Evolutionary conservation across 108 stramenopile genomes (phyloP), one percentile per base, ranked within the genome.

Genomic region (Pseudonitzschia pungens): DNA sequence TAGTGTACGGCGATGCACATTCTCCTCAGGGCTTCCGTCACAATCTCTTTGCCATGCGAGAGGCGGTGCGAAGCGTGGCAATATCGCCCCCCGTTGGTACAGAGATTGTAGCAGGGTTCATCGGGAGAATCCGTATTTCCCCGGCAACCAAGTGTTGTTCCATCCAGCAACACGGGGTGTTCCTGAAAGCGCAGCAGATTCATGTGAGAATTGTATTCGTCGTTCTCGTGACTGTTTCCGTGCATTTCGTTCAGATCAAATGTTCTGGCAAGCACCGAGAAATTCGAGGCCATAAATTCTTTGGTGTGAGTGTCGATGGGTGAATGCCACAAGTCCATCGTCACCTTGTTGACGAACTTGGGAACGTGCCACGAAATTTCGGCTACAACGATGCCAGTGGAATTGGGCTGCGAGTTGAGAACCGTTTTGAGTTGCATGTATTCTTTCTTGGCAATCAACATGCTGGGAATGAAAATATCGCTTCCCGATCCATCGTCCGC

Each of bases 81-180:
- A 68, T 98, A 98, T 44, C 96, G 77, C 12, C 97, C 97, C 65
- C 86, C 70, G 76, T 97, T 97, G 56, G 96, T 98, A 77, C 97
- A 98, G 60, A 97, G 53, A 22, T 72, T 16, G 41, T 72, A 54
- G 33, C 80, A 81, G 48, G 69, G 44, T 15, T 65, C 69, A 6
- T 32, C 41, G 24, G 60, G 41, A 15, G 56, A 22, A 7, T 48
- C 42, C 3, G 55, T 65, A 43, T 69, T 68, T 32, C 55, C 66
- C 2, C 63, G 52, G 52, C 75, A 76, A 16, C 69, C 68, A 22
- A 81, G 15, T 21, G 58, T 56, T 11, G 48, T 62, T 36, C 75
- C 71, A 62, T 69, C 62, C 50, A 76, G 44, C n/a, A 76, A 40
- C 44, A 65, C 40, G 58, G 65, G 65, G 48, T 59, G 69, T 21